Conservation (phyloP, 129 eudicot genomes). For the Lactuca sativa region DNA sequence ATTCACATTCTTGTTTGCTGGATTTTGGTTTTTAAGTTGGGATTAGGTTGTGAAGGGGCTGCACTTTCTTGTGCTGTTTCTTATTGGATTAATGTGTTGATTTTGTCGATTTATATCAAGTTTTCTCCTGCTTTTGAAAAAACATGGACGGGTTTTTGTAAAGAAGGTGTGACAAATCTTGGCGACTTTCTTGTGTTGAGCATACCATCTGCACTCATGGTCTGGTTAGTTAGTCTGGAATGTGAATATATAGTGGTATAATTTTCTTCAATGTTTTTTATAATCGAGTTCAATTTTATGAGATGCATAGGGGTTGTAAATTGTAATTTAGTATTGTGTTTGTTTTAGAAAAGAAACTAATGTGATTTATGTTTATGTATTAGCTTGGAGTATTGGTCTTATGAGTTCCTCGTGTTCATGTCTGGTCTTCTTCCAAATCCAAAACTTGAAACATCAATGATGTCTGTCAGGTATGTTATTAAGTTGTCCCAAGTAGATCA, state of each 20-base stretch:
- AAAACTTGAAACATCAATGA: constrained; percentile 31
- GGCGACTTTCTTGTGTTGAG: constrained; percentile 30
- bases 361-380: not conserved
- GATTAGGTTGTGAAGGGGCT: constrained; percentile 40
- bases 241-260: not conserved
- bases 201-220: constrained; percentile 45
- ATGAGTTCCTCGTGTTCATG: constrained; percentile 26
- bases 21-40: constrained; percentile 27
- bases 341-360: not conserved
- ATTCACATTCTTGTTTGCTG: constrained; percentile 29
- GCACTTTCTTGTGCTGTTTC: constrained; percentile 37
- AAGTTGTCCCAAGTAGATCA: not conserved
- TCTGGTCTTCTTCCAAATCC: constrained; percentile 42
- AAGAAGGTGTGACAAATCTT: constrained; percentile 29
- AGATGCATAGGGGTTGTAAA: not conserved
- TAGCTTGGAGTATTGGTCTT: constrained; percentile 39
- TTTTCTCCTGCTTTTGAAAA: constrained; percentile 36
- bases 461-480: constrained; percentile 27
- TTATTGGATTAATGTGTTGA: constrained; percentile 37
- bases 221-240: constrained; percentile 34
- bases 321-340: not conserved
- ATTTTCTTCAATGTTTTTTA: not conserved
- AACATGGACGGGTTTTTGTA: constrained; percentile 41
- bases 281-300: not conserved
- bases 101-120: constrained; percentile 35